Evolutionary conservation across 805 yeast species (phyloP).

Genomic region (Kuraishia piskuri): DNA sequence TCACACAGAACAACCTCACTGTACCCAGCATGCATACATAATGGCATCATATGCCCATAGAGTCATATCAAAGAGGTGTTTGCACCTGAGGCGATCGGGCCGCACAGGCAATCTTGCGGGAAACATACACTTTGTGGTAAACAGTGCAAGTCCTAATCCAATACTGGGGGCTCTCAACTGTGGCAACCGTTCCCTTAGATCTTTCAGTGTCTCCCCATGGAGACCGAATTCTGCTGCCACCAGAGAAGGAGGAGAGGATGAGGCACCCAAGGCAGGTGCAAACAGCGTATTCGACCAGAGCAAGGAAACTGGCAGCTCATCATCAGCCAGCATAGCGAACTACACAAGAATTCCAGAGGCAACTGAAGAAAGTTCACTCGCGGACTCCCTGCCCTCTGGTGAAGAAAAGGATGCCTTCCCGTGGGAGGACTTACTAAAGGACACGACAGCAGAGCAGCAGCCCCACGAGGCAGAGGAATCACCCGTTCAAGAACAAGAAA

Average conservation of each 20-base stretch:
- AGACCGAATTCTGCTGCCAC: background rate
- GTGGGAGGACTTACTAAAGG: background rate
- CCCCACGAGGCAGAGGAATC: background rate
- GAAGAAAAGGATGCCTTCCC: background rate
- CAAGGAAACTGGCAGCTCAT: background rate
- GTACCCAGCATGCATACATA: background rate
- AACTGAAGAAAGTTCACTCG: too few species aligned
- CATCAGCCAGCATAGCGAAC: background rate
- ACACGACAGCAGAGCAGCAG: background rate
- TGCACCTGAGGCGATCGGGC: background rate
- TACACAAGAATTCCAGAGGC: background rate
- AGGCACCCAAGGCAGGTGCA: background rate
- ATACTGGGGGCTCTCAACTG: background rate
- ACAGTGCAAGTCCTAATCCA: background rate
- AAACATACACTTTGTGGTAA: too few species aligned
- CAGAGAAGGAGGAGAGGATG: background rate
- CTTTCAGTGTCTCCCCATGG: background rate
- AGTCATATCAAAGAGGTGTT: background rate
- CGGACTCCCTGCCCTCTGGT: too few species aligned
- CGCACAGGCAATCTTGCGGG: background rate
- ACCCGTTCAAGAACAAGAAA: background rate
- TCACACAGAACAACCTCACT: too few species aligned
- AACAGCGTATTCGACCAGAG: background rate
- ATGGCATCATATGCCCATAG: background rate
- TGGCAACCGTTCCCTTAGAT: background rate